Conservation (phyloP, 208 protist species). For the Naegleria lovaniensis region DNA sequence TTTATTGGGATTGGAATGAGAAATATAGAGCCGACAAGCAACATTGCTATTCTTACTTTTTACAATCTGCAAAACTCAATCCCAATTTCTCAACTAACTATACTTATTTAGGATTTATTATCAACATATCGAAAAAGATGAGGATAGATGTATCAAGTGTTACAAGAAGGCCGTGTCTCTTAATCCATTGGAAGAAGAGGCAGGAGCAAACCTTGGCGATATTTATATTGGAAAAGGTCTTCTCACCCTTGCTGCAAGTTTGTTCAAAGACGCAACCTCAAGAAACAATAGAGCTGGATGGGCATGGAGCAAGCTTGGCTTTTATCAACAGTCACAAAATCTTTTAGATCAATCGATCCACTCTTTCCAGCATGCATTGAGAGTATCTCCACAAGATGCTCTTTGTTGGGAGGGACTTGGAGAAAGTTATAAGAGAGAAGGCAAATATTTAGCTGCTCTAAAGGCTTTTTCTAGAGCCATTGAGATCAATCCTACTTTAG, state of each 20-base stretch:
- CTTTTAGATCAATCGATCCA: background rate
- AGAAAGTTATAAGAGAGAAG: slow-evolving; percentile 7
- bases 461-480: background rate
- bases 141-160: slow-evolving; percentile 9
- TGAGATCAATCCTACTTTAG: background rate
- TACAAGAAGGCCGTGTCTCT: slow-evolving; percentile 1
- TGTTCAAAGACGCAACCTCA: background rate
- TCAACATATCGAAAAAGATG: background rate
- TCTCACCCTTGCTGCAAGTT: background rate
- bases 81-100: background rate
- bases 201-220: background rate
- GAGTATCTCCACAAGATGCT: background rate
- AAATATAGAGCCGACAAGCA: background rate
- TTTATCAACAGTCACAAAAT: background rate
- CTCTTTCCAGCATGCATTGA: background rate
- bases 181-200: slow-evolving; percentile 10
- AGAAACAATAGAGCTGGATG: background rate
- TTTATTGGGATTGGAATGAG: background rate
- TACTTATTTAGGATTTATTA: background rate
- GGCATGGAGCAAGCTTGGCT: slow-evolving; percentile 9
- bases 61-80: slow-evolving; percentile 20
- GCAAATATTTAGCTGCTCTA: slow-evolving; percentile 12
- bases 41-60: background rate
- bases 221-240: background rate
- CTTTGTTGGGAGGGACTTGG: slow-evolving; percentile 18